Percentiles rank a stretch among this genome's conserved stretches.
Evolutionary conservation across 2,329 filamentous ascomycete species (phyloP).

Genomic region (Colletotrichum tabaci): DNA sequence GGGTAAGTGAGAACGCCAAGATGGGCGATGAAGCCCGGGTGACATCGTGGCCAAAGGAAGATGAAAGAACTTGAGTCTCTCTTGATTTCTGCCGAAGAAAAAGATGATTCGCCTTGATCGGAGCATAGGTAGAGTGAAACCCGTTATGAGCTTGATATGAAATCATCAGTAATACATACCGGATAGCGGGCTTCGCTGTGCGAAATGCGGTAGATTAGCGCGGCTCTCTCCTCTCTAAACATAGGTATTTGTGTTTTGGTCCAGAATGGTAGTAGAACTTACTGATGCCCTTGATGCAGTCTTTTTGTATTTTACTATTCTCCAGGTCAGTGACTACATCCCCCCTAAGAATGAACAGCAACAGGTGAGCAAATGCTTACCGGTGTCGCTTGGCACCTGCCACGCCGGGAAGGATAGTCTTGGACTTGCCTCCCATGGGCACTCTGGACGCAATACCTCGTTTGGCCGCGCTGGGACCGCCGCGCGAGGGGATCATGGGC

Average conservation of each 20-base stretch:
- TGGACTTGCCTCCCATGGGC: constrained; percentile 37
- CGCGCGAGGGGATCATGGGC: constrained; percentile 47
- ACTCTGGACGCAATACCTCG: constrained; percentile 30
- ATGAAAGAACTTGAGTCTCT: not conserved
- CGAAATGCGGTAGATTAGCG: constrained; percentile 22
- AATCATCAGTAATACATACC: constrained; percentile 54
- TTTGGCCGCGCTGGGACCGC: constrained; percentile 48
- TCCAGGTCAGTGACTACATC: not conserved
- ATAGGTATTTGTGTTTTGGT: constrained; percentile 41
- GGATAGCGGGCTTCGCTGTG: constrained; percentile 68
- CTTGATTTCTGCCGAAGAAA: too few relatives aligned
- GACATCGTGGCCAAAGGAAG: not conserved
- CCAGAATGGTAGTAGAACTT: constrained; percentile 30
- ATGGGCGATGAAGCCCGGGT: not conserved
- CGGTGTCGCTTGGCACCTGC: constrained; percentile 48
- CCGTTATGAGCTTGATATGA: constrained; percentile 19
- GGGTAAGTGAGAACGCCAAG: not conserved
- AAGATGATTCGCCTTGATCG: not conserved
- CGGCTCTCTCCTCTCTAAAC: not conserved
- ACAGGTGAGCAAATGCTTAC: constrained; percentile 39
- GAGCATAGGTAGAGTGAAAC: constrained; percentile 20
- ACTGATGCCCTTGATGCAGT: constrained; percentile 67
- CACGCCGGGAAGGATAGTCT: constrained; percentile 45
- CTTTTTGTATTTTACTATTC: constrained; percentile 63
- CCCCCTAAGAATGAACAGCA: not conserved